Evolutionary conservation across 192 early-diverging fungal species (phyloP).

Genomic region (Rhizoclosmatium globosum): DNA sequence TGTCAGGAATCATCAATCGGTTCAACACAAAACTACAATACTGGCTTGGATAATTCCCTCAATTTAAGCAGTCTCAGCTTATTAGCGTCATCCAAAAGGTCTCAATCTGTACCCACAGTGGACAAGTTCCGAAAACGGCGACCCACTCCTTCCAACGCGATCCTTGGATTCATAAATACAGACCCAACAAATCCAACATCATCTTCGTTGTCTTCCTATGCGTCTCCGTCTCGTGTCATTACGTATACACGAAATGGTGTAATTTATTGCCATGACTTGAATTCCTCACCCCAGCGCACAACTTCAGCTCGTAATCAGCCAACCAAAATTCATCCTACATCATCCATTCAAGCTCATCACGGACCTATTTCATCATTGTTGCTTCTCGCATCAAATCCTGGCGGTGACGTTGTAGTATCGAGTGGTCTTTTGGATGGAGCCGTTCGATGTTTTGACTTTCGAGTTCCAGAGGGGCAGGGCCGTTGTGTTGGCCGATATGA

Average conservation of each 20-base stretch:
- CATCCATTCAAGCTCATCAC: conserved; percentile 31
- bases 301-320: background rate
- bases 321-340: background rate
- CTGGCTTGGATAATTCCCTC: background rate
- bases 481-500: conserved; percentile 33
- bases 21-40: background rate
- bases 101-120: background rate
- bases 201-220: background rate
- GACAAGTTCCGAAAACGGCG: background rate
- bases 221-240: background rate
- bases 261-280: conserved; percentile 15
- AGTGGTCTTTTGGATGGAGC: conserved; percentile 32
- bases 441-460: conserved; percentile 34
- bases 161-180: conserved; percentile 30
- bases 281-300: background rate
- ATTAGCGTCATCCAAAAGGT: background rate
- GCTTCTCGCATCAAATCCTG: background rate
- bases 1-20: background rate
- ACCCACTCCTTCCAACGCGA: background rate
- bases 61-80: background rate
- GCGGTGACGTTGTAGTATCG: conserved; percentile 23
- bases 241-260: conserved; percentile 10
- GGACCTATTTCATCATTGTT: conserved; percentile 28
- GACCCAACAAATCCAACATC: background rate
- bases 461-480: conserved; percentile 9